phyloP scores from a whole-genome alignment of 805 yeast species.

The Wickerhamiella spandovensis region DNA sequence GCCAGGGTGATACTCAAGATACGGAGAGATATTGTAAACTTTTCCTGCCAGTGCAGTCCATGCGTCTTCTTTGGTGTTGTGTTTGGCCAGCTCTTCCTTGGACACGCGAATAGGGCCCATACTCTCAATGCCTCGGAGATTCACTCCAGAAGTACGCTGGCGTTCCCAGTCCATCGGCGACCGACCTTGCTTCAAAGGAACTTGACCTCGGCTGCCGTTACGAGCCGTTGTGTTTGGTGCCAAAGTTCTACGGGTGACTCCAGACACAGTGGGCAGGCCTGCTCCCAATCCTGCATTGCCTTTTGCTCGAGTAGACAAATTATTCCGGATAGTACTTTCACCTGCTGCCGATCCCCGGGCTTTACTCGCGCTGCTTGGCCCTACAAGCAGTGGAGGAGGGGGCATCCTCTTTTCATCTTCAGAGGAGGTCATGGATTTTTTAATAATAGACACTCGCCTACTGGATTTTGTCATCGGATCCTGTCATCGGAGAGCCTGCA shows the following conservation, averaged over 20 bases:
- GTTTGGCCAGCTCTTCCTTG: slow-evolving; percentile 44
- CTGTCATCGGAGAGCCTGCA: not conserved
- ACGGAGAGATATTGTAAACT: slow-evolving; percentile 78
- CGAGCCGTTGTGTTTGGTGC: not conserved
- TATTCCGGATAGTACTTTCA: not conserved
- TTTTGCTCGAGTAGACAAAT: not conserved
- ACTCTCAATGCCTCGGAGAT: slow-evolving; percentile 27
- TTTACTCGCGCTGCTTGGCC: not conserved
- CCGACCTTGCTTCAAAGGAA: slow-evolving; percentile 58
- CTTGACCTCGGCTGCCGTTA: slow-evolving; percentile 25
- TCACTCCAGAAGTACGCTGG: slow-evolving; percentile 33
- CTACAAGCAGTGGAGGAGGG: not conserved
- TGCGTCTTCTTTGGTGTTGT: slow-evolving; percentile 50
- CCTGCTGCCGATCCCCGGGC: not conserved
- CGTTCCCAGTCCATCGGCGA: slow-evolving; percentile 83
- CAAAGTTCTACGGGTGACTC: not conserved
- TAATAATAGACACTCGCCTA: not conserved
- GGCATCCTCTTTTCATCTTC: not conserved
- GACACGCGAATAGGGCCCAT: slow-evolving; percentile 25
- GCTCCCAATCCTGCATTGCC: not conserved
- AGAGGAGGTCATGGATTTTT: not conserved
- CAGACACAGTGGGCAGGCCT: not conserved
- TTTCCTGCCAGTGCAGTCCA: slow-evolving; percentile 76
- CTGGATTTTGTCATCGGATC: not conserved
- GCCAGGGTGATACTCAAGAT: slow-evolving; percentile 84